phyloP scores from a whole-genome alignment of 2,329 filamentous ascomycete genomes.

The Rachicladosporium sp. region DNA sequence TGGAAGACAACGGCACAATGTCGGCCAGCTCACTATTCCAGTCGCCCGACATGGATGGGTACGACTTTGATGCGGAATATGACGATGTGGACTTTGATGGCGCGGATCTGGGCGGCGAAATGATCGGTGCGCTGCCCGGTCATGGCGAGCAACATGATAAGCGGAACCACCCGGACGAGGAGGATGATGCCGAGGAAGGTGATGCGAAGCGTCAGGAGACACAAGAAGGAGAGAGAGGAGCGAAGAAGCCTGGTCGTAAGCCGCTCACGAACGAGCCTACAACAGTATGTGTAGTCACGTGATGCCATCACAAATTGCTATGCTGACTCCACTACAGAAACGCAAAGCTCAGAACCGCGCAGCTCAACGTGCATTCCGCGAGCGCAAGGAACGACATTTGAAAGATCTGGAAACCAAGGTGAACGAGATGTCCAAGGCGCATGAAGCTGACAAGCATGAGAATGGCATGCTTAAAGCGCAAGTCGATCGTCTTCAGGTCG shows the following conservation, averaged over 20 bases:
- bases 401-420: conserved; percentile 69
- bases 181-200: conserved; percentile 51
- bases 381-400: conserved; percentile 85
- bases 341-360: conserved; percentile 92
- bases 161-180: conserved; percentile 54
- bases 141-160: conserved; percentile 43
- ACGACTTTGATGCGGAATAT: conserved; percentile 61
- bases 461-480: conserved; percentile 76
- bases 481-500: conserved; percentile 72
- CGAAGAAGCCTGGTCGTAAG: conserved; percentile 95
- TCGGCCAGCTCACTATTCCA: conserved; percentile 7
- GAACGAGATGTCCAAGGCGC: conserved; percentile 61
- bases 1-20: conserved; percentile 9
- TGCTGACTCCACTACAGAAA: conserved; percentile 46
- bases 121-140: conserved; percentile 64
- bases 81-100: conserved; percentile 50
- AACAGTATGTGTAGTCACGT: conserved; percentile 53
- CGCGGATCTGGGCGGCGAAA: conserved; percentile 40
- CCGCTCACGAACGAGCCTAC: conserved; percentile 91
- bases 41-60: conserved; percentile 68
- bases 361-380: conserved; percentile 83
- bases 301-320: neutral
- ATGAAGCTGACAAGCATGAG: conserved; percentile 70
- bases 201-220: conserved; percentile 70
- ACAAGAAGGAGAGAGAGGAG: conserved; percentile 67